Percentiles rank a stretch among this genome's conserved stretches.
Evolutionary conservation across 768 basidiomycete genomes (phyloP).

Genomic region (Tylopilus rubrobrunneus): DNA sequence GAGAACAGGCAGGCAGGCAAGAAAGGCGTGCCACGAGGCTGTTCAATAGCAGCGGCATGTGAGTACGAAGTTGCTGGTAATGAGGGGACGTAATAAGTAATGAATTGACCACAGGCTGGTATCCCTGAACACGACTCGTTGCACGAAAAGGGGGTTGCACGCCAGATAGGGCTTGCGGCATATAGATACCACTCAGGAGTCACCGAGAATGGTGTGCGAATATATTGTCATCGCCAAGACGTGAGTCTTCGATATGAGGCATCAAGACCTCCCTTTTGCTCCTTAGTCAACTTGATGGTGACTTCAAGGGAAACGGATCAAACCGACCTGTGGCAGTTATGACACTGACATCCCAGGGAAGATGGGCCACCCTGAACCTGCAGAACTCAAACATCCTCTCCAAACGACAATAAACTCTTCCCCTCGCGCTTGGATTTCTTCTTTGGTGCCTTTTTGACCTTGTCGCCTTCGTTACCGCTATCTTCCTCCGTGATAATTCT

Average conservation of each 20-base stretch:
- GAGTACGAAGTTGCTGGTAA: conserved; percentile 1
- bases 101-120: neutral
- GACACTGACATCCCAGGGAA: neutral
- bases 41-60: conserved; percentile 7
- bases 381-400: conserved; percentile 28
- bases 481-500: conserved; percentile 35
- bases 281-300: neutral
- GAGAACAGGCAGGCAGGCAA: conserved; percentile 1
- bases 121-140: conserved; percentile 4
- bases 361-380: neutral
- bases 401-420: conserved; percentile 38
- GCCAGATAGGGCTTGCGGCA: neutral
- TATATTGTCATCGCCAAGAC: neutral
- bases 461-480: conserved; percentile 20
- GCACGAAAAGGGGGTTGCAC: neutral
- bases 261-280: neutral
- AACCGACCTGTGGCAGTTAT: conserved; percentile 4
- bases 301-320: neutral
- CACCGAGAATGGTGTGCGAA: neutral
- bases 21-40: neutral
- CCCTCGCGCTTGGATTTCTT: conserved; percentile 53
- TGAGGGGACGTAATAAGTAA: conserved; percentile 13
- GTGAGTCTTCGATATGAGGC: neutral
- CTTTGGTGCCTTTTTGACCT: conserved; percentile 33
- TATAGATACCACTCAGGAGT: neutral